phyloP scores from a whole-genome alignment of 1,139 yeast genomes.

The Debaryomycetaceae sp. region DNA sequence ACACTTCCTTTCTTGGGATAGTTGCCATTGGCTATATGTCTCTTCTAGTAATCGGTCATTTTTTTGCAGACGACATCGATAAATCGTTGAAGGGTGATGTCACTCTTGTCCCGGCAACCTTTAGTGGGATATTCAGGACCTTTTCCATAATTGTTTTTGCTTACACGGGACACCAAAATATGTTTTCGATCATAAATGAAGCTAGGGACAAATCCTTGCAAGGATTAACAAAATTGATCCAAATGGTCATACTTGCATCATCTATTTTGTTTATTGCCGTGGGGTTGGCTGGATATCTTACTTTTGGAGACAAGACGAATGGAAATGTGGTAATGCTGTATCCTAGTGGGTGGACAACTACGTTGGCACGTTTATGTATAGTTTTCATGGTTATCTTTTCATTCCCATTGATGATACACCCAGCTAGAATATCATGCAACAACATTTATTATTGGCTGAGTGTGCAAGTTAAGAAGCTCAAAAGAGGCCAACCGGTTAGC shows the following conservation, averaged over 20 bases:
- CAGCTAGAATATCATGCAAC: conserved; percentile 81
- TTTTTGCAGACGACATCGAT: conserved; percentile 41
- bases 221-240: conserved; percentile 51
- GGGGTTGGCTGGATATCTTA: conserved; percentile 43
- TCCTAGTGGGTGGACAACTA: conserved; percentile 46
- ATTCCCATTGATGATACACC: conserved; percentile 91
- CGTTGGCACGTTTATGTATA: conserved; percentile 70
- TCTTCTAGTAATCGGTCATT: conserved; percentile 35
- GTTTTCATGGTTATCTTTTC: conserved; percentile 83
- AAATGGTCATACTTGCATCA: conserved; percentile 46
- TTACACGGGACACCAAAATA: conserved; percentile 49
- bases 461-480: conserved; percentile 1
- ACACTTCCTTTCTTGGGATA: conserved; percentile 41
- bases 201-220: conserved; percentile 53
- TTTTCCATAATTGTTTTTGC: conserved; percentile 49
- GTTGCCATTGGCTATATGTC: conserved; percentile 40
- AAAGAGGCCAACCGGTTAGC: conserved; percentile 1
- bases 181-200: conserved; percentile 49
- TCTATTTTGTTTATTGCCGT: conserved; percentile 34
- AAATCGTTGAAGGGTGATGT: conserved; percentile 50
- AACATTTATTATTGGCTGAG: conserved; percentile 61
- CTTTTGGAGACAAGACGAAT: conserved; percentile 41
- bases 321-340: conserved; percentile 83
- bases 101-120: conserved; percentile 53
- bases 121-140: conserved; percentile 63